These are phyloP conservation scores for Mortierella sp. DNA, from an alignment of 371 early-diverging fungal genomes.

Conservation along the genomic window DNA sequence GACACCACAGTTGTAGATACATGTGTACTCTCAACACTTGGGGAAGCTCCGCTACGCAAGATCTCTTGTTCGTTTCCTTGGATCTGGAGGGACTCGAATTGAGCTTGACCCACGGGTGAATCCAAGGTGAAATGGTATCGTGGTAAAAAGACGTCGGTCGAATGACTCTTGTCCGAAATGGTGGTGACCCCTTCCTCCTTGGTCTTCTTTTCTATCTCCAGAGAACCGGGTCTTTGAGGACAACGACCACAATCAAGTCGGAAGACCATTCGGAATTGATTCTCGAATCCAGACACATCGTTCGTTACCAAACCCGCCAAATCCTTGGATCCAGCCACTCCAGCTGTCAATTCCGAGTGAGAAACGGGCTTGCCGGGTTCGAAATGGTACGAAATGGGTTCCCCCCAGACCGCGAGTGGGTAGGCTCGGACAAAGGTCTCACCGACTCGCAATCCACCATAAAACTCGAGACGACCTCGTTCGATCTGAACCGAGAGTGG, in stretches of 20 bases:
- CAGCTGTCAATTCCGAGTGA: conserved; percentile 8
- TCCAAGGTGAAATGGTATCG: conserved; percentile 45
- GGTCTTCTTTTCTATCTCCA: neutral
- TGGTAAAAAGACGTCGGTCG: conserved; percentile 49
- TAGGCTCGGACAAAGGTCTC: conserved; percentile 48
- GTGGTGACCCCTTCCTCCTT: too few relatives aligned
- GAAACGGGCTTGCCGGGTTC: conserved; percentile 36
- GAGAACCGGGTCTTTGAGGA: neutral
- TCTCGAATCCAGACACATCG: conserved; percentile 42
- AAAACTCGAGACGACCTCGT: conserved; percentile 34
- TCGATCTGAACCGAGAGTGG: conserved; percentile 41
- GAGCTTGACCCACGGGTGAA: conserved; percentile 32
- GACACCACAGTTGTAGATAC: neutral
- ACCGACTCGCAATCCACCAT: conserved; percentile 38
- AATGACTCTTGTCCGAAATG: conserved; percentile 4
- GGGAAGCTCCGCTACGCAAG: neutral
- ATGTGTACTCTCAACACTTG: too few relatives aligned
- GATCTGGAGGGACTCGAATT: conserved; percentile 32
- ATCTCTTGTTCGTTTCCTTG: neutral
- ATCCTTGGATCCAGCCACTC: neutral
- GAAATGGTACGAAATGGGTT: conserved; percentile 36
- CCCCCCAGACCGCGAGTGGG: conserved; percentile 46
- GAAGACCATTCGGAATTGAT: conserved; percentile 28
- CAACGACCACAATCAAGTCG: conserved; percentile 22
- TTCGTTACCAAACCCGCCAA: conserved; percentile 8